Base-by-base conservation (phyloP, 2,329 filamentous ascomycete genomes). In the Alternaria sp. region DNA sequence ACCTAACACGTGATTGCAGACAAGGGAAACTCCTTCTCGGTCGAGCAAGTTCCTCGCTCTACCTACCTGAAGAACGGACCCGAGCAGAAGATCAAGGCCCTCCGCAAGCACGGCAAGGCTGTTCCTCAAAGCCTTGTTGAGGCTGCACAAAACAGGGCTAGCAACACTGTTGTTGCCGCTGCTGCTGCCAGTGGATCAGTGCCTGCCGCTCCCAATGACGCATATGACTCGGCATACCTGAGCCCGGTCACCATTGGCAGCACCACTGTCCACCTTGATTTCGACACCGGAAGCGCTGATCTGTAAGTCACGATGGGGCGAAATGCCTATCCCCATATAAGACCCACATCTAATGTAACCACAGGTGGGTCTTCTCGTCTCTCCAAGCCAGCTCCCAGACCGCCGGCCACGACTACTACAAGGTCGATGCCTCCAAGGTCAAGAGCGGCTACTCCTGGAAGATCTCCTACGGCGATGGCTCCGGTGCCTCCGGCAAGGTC, bases 221-320 rank as follows among this genome's bases (percentile, higher is more conserved):
- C 77, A 37, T 75, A 76, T 63, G 78, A 80, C 45, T 71, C 71
- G 8, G 66, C 71, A 14, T 78, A 77, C 61, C 63, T 78, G 58
- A 70, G 67, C 67, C 87, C 89, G 0, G 87, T 93, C 50, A 84
- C 82, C 3, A 82, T 93, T 65, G 92, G 91, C 47, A 80, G 85
- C 74, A 88, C 90, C 70, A 86, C 82, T 4, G 75, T 92, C 66
- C 85, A 88, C 63, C 77, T 94, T 64, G 90, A 92, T 75, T 86
- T 94, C 64, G 92, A 94, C 69, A 94, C 91, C 14, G 90, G 84
- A 66, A 90, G 84, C 66, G 84, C 88, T 45, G 89, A 91, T 79
- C 86, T 92, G 90, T 88, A 79, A 81, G 86, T 81, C 15, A 23
- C 18, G 8, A 25, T 21, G 15, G 37, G 33, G n/a, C 21, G 21